Conservation (phyloP, 495 filamentous ascomycete genomes). For the Annulohypoxylon stygium region DNA sequence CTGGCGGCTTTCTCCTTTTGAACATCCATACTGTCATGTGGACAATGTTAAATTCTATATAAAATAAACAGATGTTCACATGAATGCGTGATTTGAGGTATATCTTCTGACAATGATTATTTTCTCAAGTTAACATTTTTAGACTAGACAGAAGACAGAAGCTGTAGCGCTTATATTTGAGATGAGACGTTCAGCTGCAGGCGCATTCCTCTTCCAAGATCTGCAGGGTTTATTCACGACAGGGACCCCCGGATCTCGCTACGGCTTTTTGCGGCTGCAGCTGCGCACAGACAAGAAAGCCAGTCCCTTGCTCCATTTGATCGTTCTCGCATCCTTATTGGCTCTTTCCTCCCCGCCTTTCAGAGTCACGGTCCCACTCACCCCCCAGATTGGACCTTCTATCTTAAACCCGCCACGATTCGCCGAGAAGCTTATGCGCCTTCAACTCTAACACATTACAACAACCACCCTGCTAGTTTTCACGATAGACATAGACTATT, state of each 20-base stretch:
- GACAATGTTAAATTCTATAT: not conserved
- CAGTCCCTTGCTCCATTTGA: slow-evolving; percentile 2
- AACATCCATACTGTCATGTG: too few species aligned
- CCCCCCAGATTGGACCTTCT: slow-evolving; percentile 23
- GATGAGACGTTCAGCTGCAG: slow-evolving; percentile 26
- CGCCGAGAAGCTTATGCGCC: slow-evolving; percentile 18
- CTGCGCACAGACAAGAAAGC: slow-evolving; percentile 15
- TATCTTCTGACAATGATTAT: not conserved
- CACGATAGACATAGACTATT: not conserved
- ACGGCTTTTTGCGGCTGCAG: slow-evolving; percentile 4
- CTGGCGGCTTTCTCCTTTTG: not conserved
- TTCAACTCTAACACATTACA: slow-evolving; percentile 19
- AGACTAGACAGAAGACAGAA: not conserved
- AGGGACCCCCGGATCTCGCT: slow-evolving; percentile 24
- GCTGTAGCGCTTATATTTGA: not conserved
- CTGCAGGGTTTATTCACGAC: slow-evolving; percentile 34
- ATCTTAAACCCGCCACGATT: not conserved
- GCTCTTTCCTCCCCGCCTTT: slow-evolving; percentile 1
- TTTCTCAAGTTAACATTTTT: not conserved
- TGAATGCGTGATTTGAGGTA: not conserved
- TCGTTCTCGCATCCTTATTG: not conserved
- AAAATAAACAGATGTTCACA: not conserved
- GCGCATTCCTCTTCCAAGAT: slow-evolving; percentile 22
- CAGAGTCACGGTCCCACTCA: slow-evolving; percentile 14
- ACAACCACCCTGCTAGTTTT: slow-evolving; percentile 6